A percentile compares a stretch with the other conserved stretches of the same genome.
Evolutionary conservation across 306 rosid species (phyloP).

Genomic region (Herpetospermum pedunculosum): DNA sequence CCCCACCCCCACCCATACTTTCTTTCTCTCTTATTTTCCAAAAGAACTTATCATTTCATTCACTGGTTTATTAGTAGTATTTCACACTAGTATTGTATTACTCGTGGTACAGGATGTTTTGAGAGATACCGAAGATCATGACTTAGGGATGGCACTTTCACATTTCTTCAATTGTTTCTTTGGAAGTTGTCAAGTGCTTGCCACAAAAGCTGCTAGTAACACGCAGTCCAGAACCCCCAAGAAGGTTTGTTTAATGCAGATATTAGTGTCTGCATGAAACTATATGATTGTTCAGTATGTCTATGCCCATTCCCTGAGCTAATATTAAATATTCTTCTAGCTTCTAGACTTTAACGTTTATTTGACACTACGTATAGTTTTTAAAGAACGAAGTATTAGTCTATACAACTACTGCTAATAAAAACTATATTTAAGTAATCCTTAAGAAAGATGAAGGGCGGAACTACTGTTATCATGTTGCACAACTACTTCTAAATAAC

Average conservation of each 20-base stretch:
- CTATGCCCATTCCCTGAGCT: neutral
- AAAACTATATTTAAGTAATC: neutral
- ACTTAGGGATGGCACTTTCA: slow-evolving; percentile 60
- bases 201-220: slow-evolving; percentile 37
- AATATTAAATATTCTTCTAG: neutral
- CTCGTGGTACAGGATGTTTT: slow-evolving; percentile 51
- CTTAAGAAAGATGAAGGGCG: neutral
- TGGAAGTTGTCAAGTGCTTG: slow-evolving; percentile 62
- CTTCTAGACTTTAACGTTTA: neutral
- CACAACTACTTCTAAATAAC: neutral
- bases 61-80: neutral
- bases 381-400: neutral
- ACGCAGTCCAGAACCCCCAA: slow-evolving; percentile 38
- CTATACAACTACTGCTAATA: neutral
- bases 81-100: slow-evolving; percentile 4
- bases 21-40: neutral
- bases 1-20: neutral
- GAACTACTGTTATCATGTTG: neutral
- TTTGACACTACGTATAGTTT: neutral
- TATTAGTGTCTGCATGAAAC: slow-evolving; percentile 1
- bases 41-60: neutral
- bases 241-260: slow-evolving; percentile 34
- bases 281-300: neutral
- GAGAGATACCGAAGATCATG: slow-evolving; percentile 90
- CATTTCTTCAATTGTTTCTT: slow-evolving; percentile 90